Base-by-base conservation (phyloP, 176 grass and related monocot species). In the Musa beccarii region DNA sequence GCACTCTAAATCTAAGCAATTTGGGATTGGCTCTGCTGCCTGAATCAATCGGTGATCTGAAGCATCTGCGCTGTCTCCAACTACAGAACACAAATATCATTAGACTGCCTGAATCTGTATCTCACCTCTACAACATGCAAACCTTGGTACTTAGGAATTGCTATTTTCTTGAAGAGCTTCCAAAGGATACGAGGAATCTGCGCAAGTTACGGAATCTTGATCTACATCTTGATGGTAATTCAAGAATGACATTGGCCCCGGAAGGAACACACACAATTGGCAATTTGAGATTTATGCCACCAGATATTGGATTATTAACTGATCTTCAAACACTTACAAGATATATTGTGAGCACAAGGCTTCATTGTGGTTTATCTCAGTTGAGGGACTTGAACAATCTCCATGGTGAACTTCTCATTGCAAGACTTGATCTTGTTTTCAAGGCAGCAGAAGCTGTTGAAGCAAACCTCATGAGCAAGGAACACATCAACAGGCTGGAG, bases 61-160 rank as follows among this genome's bases (percentile, higher is more conserved):
- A 87, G 78, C 75, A 85, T 63, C 68, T 85, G 29, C 85, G 84
- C 82, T 93, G 80, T 72, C 73, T 89, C 53, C 87, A 93, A 75
- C 23, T 89, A 11, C 87, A 85, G 51, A 81, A 80, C 67, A 83
- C 84, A 54, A 71, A 9, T 56, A 57, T 93, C 11, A 55, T 19
- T 74, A 85, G 55, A 29, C 59, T 89, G 51, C 84, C 90, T 2
- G 52, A 88, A 72, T 87, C 82, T 21, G 74, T 93, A 17, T 55
- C 57, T 56, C 54, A 20, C 52, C 80, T 93, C 71, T 78, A 84
- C 20, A 89, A 89, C 59, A 72, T 93, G 51, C 83, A 90, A 11
- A 82, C 80, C 49, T 63, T 90, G 17, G 61, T 85, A 51, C 56
- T 93, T 25, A 64, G 66, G 8, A 79, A 82, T 81, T 87, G 90